Evolutionary conservation across 2,329 filamentous ascomycete genomes (phyloP).

Genomic region (Sordariomycetes sp.): DNA sequence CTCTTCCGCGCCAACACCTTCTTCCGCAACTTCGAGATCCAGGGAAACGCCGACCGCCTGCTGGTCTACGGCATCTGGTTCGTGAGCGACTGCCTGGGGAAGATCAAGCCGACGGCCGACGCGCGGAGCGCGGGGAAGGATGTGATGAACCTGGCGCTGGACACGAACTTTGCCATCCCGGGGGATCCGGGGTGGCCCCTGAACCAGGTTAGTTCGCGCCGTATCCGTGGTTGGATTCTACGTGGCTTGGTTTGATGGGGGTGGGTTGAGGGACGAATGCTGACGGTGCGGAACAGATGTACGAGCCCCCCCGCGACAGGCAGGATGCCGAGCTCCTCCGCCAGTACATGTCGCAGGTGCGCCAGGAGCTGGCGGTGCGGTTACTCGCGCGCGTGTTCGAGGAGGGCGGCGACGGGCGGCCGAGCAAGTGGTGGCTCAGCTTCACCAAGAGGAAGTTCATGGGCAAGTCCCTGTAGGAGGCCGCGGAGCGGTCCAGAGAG

Average conservation of each 20-base stretch:
- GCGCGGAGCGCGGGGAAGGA: slow-evolving; percentile 56
- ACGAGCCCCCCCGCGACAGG: slow-evolving; percentile 76
- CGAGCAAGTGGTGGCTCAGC: slow-evolving; percentile 91
- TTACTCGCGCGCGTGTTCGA: slow-evolving; percentile 81
- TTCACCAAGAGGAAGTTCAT: slow-evolving; percentile 99
- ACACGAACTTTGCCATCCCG: slow-evolving; percentile 86
- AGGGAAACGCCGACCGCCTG: slow-evolving; percentile 86
- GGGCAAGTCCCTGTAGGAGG: slow-evolving; percentile 70
- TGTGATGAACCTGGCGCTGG: slow-evolving; percentile 81
- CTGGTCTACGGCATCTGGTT: slow-evolving; percentile 96
- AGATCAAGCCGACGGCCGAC: slow-evolving; percentile 67
- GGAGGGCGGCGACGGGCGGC: slow-evolving; percentile 46
- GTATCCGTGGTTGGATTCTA: neutral
- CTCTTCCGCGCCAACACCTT: slow-evolving; percentile 97
- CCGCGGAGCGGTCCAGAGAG: too few species aligned
- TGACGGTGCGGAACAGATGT: slow-evolving; percentile 47
- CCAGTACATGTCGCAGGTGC: slow-evolving; percentile 84
- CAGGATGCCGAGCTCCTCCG: slow-evolving; percentile 83
- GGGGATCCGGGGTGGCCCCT: slow-evolving; percentile 88
- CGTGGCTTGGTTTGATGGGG: neutral
- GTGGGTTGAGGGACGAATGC: too few species aligned
- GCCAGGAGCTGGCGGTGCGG: slow-evolving; percentile 79
- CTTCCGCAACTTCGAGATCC: slow-evolving; percentile 99
- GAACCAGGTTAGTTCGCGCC: slow-evolving; percentile 55
- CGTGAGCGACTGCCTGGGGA: slow-evolving; percentile 78